These are phyloP conservation scores for Cladosporium velox DNA, from an alignment of 2,329 filamentous ascomycete species.

Conservation along the genomic window DNA sequence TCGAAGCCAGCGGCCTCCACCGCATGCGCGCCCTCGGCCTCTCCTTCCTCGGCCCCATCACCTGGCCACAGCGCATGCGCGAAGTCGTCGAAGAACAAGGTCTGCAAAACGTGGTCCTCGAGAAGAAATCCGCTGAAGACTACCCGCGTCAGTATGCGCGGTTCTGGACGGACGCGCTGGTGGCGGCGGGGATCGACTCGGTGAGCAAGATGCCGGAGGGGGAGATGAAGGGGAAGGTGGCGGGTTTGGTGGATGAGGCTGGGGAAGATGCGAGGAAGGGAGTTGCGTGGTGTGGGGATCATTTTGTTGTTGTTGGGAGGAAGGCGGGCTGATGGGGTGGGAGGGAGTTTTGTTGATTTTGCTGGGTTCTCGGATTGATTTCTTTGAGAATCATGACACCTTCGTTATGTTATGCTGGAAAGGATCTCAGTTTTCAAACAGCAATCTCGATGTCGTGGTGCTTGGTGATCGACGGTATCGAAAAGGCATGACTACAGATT, in stretches of 20 bases:
- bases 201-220: constrained; percentile 13
- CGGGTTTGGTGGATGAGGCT: constrained; percentile 1
- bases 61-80: constrained; percentile 3
- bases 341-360: background rate
- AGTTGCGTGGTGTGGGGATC: constrained; percentile 13
- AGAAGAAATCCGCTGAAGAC: background rate
- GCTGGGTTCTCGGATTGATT: background rate
- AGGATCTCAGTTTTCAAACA: background rate
- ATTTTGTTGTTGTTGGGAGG: constrained; percentile 14
- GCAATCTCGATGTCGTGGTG: background rate
- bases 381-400: background rate
- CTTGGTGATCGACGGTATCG: background rate
- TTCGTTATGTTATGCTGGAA: background rate
- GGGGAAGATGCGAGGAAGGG: constrained; percentile 16
- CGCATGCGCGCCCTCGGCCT: constrained; percentile 3
- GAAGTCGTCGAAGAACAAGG: background rate
- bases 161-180: constrained; percentile 15
- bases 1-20: constrained; percentile 2
- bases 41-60: constrained; percentile 7
- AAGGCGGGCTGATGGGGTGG: background rate
- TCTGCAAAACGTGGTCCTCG: background rate
- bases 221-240: constrained; percentile 1
- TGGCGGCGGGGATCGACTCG: constrained; percentile 13
- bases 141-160: constrained; percentile 7
- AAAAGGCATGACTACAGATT: background rate